phyloP scores from a whole-genome alignment of 495 filamentous ascomycete species.

The Saxispiralis lemnorum region DNA sequence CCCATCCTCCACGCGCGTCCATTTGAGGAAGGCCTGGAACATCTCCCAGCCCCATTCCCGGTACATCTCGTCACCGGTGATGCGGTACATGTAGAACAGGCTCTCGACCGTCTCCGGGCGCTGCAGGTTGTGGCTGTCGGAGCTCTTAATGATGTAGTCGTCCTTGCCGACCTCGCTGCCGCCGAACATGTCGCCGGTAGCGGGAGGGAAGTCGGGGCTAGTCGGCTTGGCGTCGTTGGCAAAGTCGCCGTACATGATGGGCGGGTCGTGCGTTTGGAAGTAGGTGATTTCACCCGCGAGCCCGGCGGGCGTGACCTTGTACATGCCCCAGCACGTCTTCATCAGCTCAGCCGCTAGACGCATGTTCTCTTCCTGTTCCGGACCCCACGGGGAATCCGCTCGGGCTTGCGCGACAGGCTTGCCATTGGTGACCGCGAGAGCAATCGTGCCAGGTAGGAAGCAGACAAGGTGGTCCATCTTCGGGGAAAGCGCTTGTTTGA shows the following conservation, averaged over 20 bases:
- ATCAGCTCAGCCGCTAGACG: slow-evolving; percentile 68
- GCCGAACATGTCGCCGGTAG: slow-evolving; percentile 5
- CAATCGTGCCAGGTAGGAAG: slow-evolving; percentile 93
- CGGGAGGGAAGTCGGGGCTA: slow-evolving; percentile 1
- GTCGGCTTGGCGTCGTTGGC: slow-evolving; percentile 8
- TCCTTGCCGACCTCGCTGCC: slow-evolving; percentile 23
- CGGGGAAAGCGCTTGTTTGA: slow-evolving; percentile 44
- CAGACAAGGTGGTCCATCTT: slow-evolving; percentile 99
- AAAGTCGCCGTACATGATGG: slow-evolving; percentile 35
- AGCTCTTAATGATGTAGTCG: slow-evolving; percentile 57
- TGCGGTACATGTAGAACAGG: slow-evolving; percentile 95
- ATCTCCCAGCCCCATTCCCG: slow-evolving; percentile 97
- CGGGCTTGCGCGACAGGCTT: slow-evolving; percentile 53
- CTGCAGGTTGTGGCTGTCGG: slow-evolving; percentile 84
- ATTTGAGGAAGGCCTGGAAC: slow-evolving; percentile 77
- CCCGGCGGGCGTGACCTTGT: slow-evolving; percentile 68
- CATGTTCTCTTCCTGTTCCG: slow-evolving; percentile 72
- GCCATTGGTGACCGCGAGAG: slow-evolving; percentile 71
- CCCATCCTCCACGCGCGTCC: slow-evolving; percentile 56
- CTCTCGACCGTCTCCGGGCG: slow-evolving; percentile 89
- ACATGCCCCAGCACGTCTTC: slow-evolving; percentile 97
- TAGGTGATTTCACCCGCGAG: slow-evolving; percentile 85
- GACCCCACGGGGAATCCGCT: slow-evolving; percentile 50
- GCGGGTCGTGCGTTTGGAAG: slow-evolving; percentile 55
- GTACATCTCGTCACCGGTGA: slow-evolving; percentile 82